These are phyloP conservation scores for Lathyrus tuberosus DNA, from an alignment of 306 rosid species.

Conservation along the genomic window DNA sequence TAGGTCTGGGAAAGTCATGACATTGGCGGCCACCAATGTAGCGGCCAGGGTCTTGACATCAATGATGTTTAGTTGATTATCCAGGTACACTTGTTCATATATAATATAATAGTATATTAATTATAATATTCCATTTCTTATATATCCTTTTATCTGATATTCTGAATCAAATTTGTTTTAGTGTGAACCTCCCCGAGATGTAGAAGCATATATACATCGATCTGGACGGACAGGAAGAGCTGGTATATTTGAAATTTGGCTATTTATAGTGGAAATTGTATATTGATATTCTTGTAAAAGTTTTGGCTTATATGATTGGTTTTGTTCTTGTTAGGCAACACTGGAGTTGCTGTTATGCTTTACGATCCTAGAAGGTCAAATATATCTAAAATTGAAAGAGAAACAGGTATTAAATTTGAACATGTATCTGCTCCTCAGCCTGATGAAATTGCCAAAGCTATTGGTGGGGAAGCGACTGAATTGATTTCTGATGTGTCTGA, in stretches of 20 bases:
- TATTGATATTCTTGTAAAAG: background rate
- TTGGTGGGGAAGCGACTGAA: constrained; percentile 69
- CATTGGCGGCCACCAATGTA: constrained; percentile 91
- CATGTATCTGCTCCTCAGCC: constrained; percentile 84
- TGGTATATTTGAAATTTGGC: constrained; percentile 47
- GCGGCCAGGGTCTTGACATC: constrained; percentile 97
- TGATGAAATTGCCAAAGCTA: constrained; percentile 79
- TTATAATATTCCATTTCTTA: background rate
- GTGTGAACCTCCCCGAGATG: constrained; percentile 98
- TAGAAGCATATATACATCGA: constrained; percentile 90
- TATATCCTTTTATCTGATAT: constrained; percentile 7
- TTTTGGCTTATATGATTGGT: background rate
- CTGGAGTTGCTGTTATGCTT: constrained; percentile 93
- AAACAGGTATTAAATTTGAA: constrained; percentile 88
- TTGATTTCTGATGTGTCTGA: constrained; percentile 69
- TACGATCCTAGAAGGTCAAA: constrained; percentile 77
- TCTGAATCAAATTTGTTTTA: constrained; percentile 44
- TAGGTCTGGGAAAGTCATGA: constrained; percentile 77
- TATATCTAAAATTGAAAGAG: constrained; percentile 72
- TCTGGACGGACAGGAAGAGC: constrained; percentile 99
- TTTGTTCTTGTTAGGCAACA: constrained; percentile 55
- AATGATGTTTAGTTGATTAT: constrained; percentile 89
- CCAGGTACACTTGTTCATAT: constrained; percentile 57
- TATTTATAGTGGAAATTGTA: background rate
- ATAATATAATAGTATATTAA: background rate